Evolutionary conservation across 331 rosid species (phyloP), one percentile per base, ranked within the genome.

Genomic region (Rhamnella rubrinervis): DNA sequence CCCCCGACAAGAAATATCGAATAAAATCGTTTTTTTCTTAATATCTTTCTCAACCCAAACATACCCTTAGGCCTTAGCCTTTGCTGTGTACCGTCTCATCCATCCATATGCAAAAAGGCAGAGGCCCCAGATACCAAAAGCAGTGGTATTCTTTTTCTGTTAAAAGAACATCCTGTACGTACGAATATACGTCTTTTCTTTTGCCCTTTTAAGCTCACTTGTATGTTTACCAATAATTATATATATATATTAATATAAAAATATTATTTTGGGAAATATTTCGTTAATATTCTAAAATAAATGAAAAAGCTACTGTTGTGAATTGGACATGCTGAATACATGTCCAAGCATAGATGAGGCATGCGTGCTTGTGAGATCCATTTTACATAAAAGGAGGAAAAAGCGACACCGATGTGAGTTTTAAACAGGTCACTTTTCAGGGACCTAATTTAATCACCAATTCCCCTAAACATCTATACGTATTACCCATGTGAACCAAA

Each of bases 1-100:
- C 13, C 49, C 49, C 75, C 78, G 84, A 78, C 86, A 85, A 72
- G 70, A 83, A 77, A 60, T 77, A 77, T 82, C 75, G 64, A 72
- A 76, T 71, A 76, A 78, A 71, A 80, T 78, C 83, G 67, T 59
- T 68, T 66, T 75, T 71, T 76, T 52, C 70, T 76, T n/a, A n/a
- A 12, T 13, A 21, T 8, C 17, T 59, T 20, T 63, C 59, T 26
- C 71, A 8, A 19, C 63, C 75, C 64, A 59, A 65, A 73, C 69
- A 77, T 28, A 63, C 28, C 44, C 35, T 31, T 31, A 3, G 35
- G 35, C 35, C 35, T 28, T 61, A 44, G 19, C n/a, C 16, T 25
- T 65, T 65, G 50, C 58, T 31, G 39, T 53, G 65, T 31, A 16
- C 79, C 62, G 21, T 63, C 71, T 51, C 51, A 23, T 55, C 59